Conservation (phyloP, 345 rosid species). For the Conringia planisiliqua region DNA sequence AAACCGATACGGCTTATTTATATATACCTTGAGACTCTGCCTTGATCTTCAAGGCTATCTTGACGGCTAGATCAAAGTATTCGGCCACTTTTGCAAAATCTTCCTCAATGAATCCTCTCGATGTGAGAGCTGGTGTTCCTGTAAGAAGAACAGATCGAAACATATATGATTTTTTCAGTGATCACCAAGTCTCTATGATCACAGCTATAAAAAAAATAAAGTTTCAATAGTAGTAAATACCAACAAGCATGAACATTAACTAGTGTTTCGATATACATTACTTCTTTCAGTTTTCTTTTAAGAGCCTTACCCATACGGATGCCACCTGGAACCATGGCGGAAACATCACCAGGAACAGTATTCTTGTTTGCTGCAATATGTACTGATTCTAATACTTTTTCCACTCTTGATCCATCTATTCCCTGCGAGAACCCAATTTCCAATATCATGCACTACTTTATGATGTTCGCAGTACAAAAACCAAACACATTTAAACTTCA, state of each 20-base stretch:
- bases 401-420: conserved; percentile 95
- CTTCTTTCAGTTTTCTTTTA: neutral
- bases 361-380: conserved; percentile 95
- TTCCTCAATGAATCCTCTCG: conserved; percentile 85
- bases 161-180: neutral
- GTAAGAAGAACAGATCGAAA: conserved; percentile 10
- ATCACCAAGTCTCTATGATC: neutral
- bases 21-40: conserved; percentile 61
- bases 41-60: conserved; percentile 76
- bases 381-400: conserved; percentile 82
- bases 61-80: conserved; percentile 79
- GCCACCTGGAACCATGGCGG: conserved; percentile 99
- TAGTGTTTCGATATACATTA: neutral
- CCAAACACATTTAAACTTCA: neutral
- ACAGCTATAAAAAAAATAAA: neutral
- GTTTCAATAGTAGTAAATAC: neutral
- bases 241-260: conserved; percentile 1
- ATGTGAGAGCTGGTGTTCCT: conserved; percentile 98
- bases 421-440: conserved; percentile 44
- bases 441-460: neutral
- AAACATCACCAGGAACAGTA: conserved; percentile 98
- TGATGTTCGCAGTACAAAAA: neutral
- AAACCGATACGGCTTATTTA: neutral
- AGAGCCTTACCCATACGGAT: conserved; percentile 78
- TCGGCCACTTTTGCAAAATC: conserved; percentile 92